These are phyloP conservation scores for Globisporangium ultimum DNA, from an alignment of 352 stramenopile species.

Conservation along the genomic window DNA sequence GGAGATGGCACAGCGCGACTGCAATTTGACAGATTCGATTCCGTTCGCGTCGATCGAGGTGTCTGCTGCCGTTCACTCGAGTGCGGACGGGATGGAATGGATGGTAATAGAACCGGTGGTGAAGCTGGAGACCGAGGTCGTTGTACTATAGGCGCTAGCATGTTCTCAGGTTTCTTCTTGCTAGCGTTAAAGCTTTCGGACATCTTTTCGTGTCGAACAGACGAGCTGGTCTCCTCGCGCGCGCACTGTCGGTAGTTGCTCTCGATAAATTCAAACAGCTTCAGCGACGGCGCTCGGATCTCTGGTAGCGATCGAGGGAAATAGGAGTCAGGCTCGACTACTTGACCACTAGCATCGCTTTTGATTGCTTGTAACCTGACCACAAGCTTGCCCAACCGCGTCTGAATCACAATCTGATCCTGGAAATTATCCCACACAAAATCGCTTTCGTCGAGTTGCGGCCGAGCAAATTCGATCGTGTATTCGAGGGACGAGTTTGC, in stretches of 20 bases:
- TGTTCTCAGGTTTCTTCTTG: slow-evolving; percentile 18
- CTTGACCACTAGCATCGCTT: not conserved
- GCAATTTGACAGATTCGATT: not conserved
- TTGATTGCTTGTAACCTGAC: slow-evolving; percentile 37
- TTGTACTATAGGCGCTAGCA: slow-evolving; percentile 13
- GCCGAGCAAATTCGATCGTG: slow-evolving; percentile 36
- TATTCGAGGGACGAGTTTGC: slow-evolving; percentile 18
- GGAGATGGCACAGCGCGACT: not conserved
- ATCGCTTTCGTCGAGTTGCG: slow-evolving; percentile 36
- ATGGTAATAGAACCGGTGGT: not conserved
- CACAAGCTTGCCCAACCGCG: slow-evolving; percentile 41
- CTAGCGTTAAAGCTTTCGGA: slow-evolving; percentile 33
- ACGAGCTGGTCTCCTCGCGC: not conserved
- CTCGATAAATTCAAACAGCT: slow-evolving; percentile 56
- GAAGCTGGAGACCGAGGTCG: slow-evolving; percentile 1
- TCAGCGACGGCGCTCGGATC: slow-evolving; percentile 48
- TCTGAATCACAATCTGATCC: slow-evolving; percentile 63
- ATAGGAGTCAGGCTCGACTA: slow-evolving; percentile 6
- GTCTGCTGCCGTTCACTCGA: slow-evolving; percentile 9
- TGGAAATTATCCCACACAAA: slow-evolving; percentile 61
- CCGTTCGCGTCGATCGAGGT: slow-evolving; percentile 1
- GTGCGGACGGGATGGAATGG: slow-evolving; percentile 10
- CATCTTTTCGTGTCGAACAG: slow-evolving; percentile 6
- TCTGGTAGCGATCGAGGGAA: slow-evolving; percentile 27
- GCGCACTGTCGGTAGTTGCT: not conserved